Conservation (phyloP, 129 eudicot species). For the Cynara cardunculus region DNA sequence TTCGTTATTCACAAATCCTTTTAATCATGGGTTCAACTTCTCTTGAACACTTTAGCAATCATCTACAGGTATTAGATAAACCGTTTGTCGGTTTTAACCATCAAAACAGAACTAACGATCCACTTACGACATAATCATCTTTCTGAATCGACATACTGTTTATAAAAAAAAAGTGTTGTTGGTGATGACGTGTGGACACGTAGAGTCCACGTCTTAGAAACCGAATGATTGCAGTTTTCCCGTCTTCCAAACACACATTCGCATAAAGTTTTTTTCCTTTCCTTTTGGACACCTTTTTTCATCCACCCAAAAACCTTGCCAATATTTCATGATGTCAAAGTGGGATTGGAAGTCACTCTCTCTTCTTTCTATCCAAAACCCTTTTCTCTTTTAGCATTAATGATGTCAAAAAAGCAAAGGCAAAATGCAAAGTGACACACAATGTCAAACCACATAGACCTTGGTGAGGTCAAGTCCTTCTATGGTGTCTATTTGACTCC, state of each 20-base stretch:
- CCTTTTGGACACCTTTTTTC: slow-evolving; percentile 21
- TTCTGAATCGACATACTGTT: neutral
- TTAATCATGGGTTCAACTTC: neutral
- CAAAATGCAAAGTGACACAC: slow-evolving; percentile 33
- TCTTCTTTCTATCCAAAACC: slow-evolving; percentile 38
- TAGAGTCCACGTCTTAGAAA: slow-evolving; percentile 27
- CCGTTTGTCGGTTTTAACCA: neutral
- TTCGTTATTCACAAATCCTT: neutral
- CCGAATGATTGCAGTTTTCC: slow-evolving; percentile 3
- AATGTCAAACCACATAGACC: slow-evolving; percentile 32
- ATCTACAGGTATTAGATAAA: neutral
- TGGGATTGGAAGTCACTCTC: slow-evolving; percentile 32
- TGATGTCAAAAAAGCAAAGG: slow-evolving; percentile 35
- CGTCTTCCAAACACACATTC: slow-evolving; percentile 7
- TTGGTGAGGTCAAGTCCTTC: slow-evolving; percentile 27
- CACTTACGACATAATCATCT: slow-evolving; percentile 1
- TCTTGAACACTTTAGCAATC: neutral
- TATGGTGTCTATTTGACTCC: slow-evolving; percentile 33
- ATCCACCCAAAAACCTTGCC: slow-evolving; percentile 35
- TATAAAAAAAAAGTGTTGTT: neutral
- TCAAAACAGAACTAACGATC: neutral
- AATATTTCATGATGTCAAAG: slow-evolving; percentile 38
- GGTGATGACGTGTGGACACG: slow-evolving; percentile 25
- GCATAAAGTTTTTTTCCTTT: slow-evolving; percentile 14
- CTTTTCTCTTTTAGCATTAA: slow-evolving; percentile 21